A percentile compares a stretch with the other conserved stretches of the same genome.
Evolutionary conservation across 2,329 filamentous ascomycete genomes (phyloP).

Genomic region (Fusarium graminum): DNA sequence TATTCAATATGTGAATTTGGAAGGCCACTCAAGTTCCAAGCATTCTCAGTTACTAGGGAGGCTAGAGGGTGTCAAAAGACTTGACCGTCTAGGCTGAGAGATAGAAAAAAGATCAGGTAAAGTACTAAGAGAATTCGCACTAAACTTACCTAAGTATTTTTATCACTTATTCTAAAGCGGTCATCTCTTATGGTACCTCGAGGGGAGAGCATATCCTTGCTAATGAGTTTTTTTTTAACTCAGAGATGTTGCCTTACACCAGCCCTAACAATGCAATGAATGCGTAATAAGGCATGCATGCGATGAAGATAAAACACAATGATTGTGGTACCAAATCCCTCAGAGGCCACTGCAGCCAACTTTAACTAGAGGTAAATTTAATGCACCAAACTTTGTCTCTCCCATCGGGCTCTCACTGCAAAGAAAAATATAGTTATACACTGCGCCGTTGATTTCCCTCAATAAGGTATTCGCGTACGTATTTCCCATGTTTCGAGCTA

Average conservation of each 20-base stretch:
- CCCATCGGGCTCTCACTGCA: background rate
- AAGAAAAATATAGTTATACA: background rate
- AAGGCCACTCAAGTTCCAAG: background rate
- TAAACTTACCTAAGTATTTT: too few species aligned
- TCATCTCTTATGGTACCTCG: too few species aligned
- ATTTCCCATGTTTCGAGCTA: background rate
- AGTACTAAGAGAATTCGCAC: too few species aligned
- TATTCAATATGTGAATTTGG: background rate
- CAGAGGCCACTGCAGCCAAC: background rate
- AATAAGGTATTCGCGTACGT: background rate
- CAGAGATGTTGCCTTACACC: background rate
- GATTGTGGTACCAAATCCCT: background rate
- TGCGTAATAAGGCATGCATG: background rate
- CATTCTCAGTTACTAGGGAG: background rate
- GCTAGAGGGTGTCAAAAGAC: too few species aligned
- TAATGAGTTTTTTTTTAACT: background rate
- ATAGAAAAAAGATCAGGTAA: too few species aligned
- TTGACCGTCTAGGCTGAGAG: too few species aligned
- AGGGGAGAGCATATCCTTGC: background rate
- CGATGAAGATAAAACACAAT: background rate
- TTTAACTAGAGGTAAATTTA: background rate
- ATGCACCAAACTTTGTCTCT: background rate
- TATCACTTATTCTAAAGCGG: too few species aligned
- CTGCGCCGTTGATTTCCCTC: background rate
- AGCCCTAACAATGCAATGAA: conserved; percentile 8